These are phyloP conservation scores for Ceratobasidium sp. DNA, from an alignment of 1,284 basidiomycete genomes.

Conservation along the genomic window DNA sequence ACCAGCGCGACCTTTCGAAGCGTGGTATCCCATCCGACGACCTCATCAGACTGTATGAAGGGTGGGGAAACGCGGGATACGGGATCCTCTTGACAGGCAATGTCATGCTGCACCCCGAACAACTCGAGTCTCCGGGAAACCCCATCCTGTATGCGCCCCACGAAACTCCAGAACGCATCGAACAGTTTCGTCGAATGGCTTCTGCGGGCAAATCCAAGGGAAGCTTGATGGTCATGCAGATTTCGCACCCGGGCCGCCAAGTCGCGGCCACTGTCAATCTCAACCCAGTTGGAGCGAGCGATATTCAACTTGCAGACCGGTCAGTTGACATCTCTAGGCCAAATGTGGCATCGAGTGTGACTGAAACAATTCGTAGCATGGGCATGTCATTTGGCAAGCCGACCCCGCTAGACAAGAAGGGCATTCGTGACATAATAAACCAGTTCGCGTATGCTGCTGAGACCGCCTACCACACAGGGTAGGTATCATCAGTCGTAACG, in stretches of 20 bases:
- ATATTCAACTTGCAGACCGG: constrained; percentile 42
- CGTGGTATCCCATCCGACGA: constrained; percentile 10
- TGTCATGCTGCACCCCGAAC: constrained; percentile 15
- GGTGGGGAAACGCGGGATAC: constrained; percentile 20
- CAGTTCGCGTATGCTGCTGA: constrained; percentile 51
- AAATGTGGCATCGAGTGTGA: background rate
- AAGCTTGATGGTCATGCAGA: constrained; percentile 52
- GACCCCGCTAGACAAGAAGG: constrained; percentile 45
- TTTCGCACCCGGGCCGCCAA: constrained; percentile 52
- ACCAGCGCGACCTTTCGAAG: constrained; percentile 25
- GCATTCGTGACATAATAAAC: constrained; percentile 49
- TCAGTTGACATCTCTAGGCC: too few relatives aligned
- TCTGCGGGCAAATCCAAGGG: constrained; percentile 52
- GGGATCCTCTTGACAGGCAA: constrained; percentile 24
- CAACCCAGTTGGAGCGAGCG: constrained; percentile 48
- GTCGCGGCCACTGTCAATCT: constrained; percentile 44
- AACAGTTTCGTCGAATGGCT: constrained; percentile 48
- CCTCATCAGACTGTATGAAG: constrained; percentile 11
- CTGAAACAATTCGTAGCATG: constrained; percentile 5
- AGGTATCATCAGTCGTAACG: background rate
- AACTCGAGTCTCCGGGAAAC: constrained; percentile 39
- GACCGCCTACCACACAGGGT: constrained; percentile 48
- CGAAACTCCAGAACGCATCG: constrained; percentile 46
- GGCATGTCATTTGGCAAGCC: constrained; percentile 49
- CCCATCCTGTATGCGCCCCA: constrained; percentile 38